Conservation (phyloP, 495 filamentous ascomycete species). For the Schizothecium vesticola region DNA sequence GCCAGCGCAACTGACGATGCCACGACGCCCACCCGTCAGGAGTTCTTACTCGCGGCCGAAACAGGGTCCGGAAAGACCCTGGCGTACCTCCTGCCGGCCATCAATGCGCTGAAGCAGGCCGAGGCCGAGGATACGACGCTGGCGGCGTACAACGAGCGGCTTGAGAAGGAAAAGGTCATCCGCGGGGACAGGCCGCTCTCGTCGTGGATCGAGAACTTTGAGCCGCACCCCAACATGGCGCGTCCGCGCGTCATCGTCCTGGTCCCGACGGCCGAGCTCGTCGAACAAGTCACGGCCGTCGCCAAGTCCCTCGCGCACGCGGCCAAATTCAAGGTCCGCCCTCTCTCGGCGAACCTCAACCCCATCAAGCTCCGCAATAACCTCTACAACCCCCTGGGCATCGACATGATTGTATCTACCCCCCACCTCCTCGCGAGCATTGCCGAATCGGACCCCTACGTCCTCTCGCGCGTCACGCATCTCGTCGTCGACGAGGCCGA, state of each 20-base stretch:
- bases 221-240: conserved; percentile 63
- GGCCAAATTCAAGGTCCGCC: conserved; percentile 72
- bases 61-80: conserved; percentile 96
- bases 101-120: conserved; percentile 76
- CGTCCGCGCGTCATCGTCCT: conserved; percentile 80
- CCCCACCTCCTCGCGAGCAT: conserved; percentile 84
- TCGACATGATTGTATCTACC: conserved; percentile 83
- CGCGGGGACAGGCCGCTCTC: conserved; percentile 48
- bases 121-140: conserved; percentile 59
- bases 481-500: conserved; percentile 93
- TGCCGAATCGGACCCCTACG: conserved; percentile 77
- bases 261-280: conserved; percentile 90
- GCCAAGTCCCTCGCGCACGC: conserved; percentile 76
- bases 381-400: conserved; percentile 71
- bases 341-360: conserved; percentile 70
- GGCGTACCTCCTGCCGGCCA: conserved; percentile 75
- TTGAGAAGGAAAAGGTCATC: conserved; percentile 39
- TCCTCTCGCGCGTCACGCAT: conserved; percentile 80
- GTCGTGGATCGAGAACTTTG: conserved; percentile 43
- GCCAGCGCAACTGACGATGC: background rate
- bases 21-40: conserved; percentile 42
- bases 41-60: conserved; percentile 88
- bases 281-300: conserved; percentile 74
- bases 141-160: conserved; percentile 45
- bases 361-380: conserved; percentile 77